phyloP scores from a whole-genome alignment of 1,139 yeast species.

The Candida sp. region DNA sequence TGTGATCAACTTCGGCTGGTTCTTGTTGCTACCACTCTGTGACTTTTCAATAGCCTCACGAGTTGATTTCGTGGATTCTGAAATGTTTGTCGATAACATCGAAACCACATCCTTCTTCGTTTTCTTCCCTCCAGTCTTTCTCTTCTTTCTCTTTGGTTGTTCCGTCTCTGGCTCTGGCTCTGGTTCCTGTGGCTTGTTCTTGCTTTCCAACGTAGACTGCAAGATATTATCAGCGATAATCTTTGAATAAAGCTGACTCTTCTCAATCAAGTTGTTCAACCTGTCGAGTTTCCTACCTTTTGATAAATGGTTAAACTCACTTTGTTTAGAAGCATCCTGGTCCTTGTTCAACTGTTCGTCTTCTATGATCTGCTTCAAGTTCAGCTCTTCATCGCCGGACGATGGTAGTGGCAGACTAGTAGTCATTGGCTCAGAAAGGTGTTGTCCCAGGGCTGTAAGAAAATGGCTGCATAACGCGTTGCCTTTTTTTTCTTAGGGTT shows the following conservation, averaged over 20 bases:
- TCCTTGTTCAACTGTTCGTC: conserved; percentile 12
- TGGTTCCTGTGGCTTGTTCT: conserved; percentile 9
- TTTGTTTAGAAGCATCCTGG: conserved; percentile 25
- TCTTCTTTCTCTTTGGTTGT: conserved; percentile 19
- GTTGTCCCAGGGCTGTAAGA: not conserved
- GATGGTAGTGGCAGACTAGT: conserved; percentile 8
- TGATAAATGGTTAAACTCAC: conserved; percentile 44
- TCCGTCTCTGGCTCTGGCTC: conserved; percentile 12
- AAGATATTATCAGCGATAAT: conserved; percentile 80
- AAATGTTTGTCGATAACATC: conserved; percentile 25
- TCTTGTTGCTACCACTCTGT: conserved; percentile 21
- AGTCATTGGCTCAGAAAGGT: conserved; percentile 1
- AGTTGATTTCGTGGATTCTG: conserved; percentile 23
- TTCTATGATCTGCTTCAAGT: conserved; percentile 4
- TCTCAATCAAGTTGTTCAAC: conserved; percentile 73
- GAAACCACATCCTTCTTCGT: conserved; percentile 24
- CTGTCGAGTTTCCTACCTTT: conserved; percentile 56
- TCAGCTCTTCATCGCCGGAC: conserved; percentile 9
- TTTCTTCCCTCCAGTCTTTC: conserved; percentile 12
- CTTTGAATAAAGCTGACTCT: conserved; percentile 82
- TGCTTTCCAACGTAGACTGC: conserved; percentile 37
- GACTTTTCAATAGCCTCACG: conserved; percentile 27
- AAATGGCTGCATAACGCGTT: too few species aligned
- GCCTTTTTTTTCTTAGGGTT: too few species aligned
- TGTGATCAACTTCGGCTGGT: conserved; percentile 68